A percentile compares a stretch with the other conserved stretches of the same genome.
Evolutionary conservation across 371 early-diverging fungal genomes (phyloP).

Genomic region (Saksenaea vasiformis): DNA sequence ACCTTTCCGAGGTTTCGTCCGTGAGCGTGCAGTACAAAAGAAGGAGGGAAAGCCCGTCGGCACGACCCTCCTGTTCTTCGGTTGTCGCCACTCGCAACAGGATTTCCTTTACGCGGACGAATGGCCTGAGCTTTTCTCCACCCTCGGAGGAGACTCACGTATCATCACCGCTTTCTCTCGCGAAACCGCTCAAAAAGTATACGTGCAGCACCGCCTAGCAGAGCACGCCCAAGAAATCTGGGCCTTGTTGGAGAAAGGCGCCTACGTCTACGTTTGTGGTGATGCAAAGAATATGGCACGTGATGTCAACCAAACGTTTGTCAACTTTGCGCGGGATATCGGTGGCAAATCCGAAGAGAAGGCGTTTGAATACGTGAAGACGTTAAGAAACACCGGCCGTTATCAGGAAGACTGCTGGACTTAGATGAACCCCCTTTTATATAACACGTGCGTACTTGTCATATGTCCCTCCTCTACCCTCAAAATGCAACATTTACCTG

Average conservation of each 20-base stretch:
- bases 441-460: background rate
- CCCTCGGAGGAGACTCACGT: constrained; percentile 58
- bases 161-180: constrained; percentile 91
- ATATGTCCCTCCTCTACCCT: background rate
- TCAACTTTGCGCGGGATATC: constrained; percentile 63
- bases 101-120: constrained; percentile 92
- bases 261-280: constrained; percentile 90
- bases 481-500: constrained; percentile 2
- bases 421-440: constrained; percentile 29
- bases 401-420: constrained; percentile 97
- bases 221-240: constrained; percentile 72
- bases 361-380: constrained; percentile 80
- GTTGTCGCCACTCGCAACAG: constrained; percentile 79
- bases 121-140: constrained; percentile 65
- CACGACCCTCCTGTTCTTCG: constrained; percentile 89
- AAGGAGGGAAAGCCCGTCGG: constrained; percentile 69
- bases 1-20: constrained; percentile 95
- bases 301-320: constrained; percentile 67
- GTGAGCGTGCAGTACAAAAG: constrained; percentile 77
- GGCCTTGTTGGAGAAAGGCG: constrained; percentile 71
- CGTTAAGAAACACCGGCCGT: constrained; percentile 76
- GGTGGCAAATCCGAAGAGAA: constrained; percentile 72
- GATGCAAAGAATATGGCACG: constrained; percentile 97
- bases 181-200: constrained; percentile 76
- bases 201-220: constrained; percentile 82